Evolutionary conservation across 2,329 filamentous ascomycete species (phyloP), one percentile per base, ranked within the genome.

Genomic region (Pestalotiopsis sp.): DNA sequence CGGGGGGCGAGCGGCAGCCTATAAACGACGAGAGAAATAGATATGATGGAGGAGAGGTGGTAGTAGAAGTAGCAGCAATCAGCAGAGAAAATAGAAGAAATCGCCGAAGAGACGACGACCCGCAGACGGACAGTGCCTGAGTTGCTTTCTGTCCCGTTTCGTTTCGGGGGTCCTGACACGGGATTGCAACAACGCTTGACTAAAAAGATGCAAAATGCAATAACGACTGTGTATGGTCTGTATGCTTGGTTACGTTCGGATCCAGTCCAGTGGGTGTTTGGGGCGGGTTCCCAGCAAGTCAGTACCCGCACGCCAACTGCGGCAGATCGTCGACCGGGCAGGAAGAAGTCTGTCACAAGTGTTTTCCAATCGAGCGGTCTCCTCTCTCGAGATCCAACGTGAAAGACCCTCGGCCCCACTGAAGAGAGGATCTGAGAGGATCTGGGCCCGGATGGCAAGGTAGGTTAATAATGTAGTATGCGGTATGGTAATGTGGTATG

Each of bases 21-120:
- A 75, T 72, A 69, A 52, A 52, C 17, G n/a, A 20, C 45, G 17
- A 52, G 17, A 52, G 45, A 52, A 52, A 68, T 72, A 71, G 71
- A 74, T 68, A 71, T 71, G 73, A 72, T 65, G 71, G 71, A 70
- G 61, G 70, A 67, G 71, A 71, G 76, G 40, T 73, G 74, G 74
- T 74, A 72, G 75, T 17, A 60, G 11, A 60, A 38, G 14, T 13
- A 27, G 27, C 9, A 60, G 38, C 38, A 20, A 62, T 12, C 27
- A 20, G 13, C 59, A 62, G n/a, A 36, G 36, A 62, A 13, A 27
- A 25, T 25, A 25, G 17, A 36, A 36, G 27, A 36, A 27, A 27
- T 13, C 59, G 20, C 59, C 45, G 45, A 52, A 20, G 20, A 17
- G 45, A n/a, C 17, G 45, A 52, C 45, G 20, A 20, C 17, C 45